phyloP scores from a whole-genome alignment of 805 yeast species.

The Kodamaea lidongshanica region DNA sequence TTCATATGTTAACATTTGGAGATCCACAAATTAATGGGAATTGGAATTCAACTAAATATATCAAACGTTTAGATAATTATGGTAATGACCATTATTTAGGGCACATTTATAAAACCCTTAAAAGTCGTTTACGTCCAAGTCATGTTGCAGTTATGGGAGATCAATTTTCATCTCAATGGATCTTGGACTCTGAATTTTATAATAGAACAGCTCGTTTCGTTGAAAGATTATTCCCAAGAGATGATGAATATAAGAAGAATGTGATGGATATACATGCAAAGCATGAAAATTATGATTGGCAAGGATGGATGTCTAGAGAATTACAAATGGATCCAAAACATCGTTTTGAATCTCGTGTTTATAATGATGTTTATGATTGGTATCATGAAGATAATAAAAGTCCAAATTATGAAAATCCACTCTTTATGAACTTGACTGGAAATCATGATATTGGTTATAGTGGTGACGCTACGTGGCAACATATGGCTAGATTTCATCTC shows the following conservation, averaged over 20 bases:
- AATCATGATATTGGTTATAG: conserved; percentile 95
- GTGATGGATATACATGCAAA: conserved; percentile 42
- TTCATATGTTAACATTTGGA: conserved; percentile 77
- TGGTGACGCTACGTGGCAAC: conserved; percentile 91
- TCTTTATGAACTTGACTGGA: conserved; percentile 81
- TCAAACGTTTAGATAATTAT: conserved; percentile 71
- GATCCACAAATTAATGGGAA: conserved; percentile 97
- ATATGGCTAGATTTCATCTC: conserved; percentile 68
- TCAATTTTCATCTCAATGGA: conserved; percentile 91
- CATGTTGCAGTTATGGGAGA: conserved; percentile 92
- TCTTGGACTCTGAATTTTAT: conserved; percentile 76
- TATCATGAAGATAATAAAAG: conserved; percentile 22
- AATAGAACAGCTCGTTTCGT: conserved; percentile 71
- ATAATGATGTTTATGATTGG: conserved; percentile 66
- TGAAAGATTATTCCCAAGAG: conserved; percentile 61
- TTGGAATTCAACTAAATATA: conserved; percentile 62
- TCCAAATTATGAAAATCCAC: conserved; percentile 47
- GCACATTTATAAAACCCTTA: conserved; percentile 69
- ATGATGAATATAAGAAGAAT: conserved; percentile 42
- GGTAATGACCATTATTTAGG: conserved; percentile 91
- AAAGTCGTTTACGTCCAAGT: conserved; percentile 57
- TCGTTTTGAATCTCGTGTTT: conserved; percentile 34
- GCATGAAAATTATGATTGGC: conserved; percentile 56
- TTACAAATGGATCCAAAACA: conserved; percentile 25
- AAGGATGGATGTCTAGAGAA: conserved; percentile 40